Base-by-base conservation (phyloP, 2,329 filamentous ascomycete species). In the Penicillium sp. region DNA sequence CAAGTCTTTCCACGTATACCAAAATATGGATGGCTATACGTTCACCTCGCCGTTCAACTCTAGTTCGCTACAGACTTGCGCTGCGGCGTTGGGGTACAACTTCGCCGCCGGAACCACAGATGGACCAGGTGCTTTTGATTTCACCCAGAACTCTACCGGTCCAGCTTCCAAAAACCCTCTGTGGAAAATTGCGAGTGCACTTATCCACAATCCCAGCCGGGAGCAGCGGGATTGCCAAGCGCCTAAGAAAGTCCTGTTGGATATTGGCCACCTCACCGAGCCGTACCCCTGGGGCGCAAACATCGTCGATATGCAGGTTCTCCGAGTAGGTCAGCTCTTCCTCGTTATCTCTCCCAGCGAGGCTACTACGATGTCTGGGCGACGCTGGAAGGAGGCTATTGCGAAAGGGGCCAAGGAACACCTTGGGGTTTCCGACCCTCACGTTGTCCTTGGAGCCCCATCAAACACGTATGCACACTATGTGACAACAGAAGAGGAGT, bases 61-160 rank as follows among this genome's bases (percentile, higher is more conserved):
- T 3, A 72, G 72, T 27, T 87, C 49, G 3, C 45, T 84, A 6
- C 77, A 73, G 41, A 95, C 91, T 0, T 97, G 92, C 60, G 86
- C 90, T 3, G 91, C 91, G 0, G 89, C 90, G 0, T 74, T 97
- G 52, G 92, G 92, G 5, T 95, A 93, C 66, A 91, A 88, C 0
- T 97, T 97, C 65, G 92, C 92, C 0, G 92, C 88, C 1, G 92
- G 92, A 10, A 97, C 92, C 0, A 88, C 89, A 0, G 92, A 97
- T 66, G 89, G 92, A 5, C 91, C 92, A 0, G 92, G 92, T 0
- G 84, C 83, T 0, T 95, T 95, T 62, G 92, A 97, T 70, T 96
- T 97, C 66, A 93, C 88, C 1, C 92, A 97, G 65, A 91, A 90
- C 57, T 81, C 88, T 56, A 84, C 85, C 0, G 84, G 84, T n/a